Conservation (phyloP, 2,329 filamentous ascomycete genomes). For the Fusarium sp. region DNA sequence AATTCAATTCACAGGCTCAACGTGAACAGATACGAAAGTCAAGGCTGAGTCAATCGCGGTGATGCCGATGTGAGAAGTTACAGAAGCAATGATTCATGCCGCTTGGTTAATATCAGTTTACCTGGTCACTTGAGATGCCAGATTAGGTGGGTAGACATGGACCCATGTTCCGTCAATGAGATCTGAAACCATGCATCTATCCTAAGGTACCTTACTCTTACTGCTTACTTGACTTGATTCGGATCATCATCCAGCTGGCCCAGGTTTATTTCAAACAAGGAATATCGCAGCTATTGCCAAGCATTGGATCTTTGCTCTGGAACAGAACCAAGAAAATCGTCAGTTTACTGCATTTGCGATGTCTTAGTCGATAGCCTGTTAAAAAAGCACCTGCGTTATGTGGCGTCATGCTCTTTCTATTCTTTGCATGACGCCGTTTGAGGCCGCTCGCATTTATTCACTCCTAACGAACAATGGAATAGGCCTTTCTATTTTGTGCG, state of each 20-base stretch:
- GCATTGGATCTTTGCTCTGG: slow-evolving; percentile 1
- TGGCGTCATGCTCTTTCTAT: slow-evolving; percentile 39
- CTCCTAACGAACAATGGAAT: slow-evolving; percentile 9
- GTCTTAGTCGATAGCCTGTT: slow-evolving; percentile 6
- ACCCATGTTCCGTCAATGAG: slow-evolving; percentile 10
- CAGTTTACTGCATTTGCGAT: slow-evolving; percentile 19
- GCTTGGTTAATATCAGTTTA: not conserved
- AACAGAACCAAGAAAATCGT: slow-evolving; percentile 13
- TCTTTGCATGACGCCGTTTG: slow-evolving; percentile 42
- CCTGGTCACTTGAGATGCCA: slow-evolving; percentile 13
- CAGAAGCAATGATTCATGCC: slow-evolving; percentile 19
- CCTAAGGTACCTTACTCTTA: not conserved
- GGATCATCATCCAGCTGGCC: slow-evolving; percentile 33
- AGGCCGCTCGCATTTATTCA: slow-evolving; percentile 36
- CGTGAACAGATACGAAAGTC: slow-evolving; percentile 12
- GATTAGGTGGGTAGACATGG: slow-evolving; percentile 18
- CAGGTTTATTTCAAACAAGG: slow-evolving; percentile 34
- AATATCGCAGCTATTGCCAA: slow-evolving; percentile 14
- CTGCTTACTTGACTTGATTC: slow-evolving; percentile 12
- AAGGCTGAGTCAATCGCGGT: slow-evolving; percentile 41
- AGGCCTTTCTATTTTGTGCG: not conserved
- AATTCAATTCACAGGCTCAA: slow-evolving; percentile 6
- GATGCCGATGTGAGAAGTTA: slow-evolving; percentile 35
- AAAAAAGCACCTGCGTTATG: slow-evolving; percentile 17
- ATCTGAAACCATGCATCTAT: slow-evolving; percentile 30